Conservation (phyloP, 495 filamentous ascomycete species). For the Penicillium subrubescens region DNA sequence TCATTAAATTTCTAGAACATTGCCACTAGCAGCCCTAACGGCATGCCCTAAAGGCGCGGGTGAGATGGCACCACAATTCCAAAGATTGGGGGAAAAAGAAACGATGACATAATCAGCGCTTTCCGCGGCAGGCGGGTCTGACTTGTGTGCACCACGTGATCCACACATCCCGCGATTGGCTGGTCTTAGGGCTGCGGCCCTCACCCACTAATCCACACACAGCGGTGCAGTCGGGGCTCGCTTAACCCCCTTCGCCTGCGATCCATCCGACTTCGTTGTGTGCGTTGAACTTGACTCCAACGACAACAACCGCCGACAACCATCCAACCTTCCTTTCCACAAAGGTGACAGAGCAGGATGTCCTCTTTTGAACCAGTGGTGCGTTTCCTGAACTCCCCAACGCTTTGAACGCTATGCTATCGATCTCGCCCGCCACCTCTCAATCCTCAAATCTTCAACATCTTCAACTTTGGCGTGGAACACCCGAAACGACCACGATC, state of each 20-base stretch:
- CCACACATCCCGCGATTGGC: slow-evolving; percentile 18
- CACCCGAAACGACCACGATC: slow-evolving; percentile 8
- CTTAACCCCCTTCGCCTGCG: slow-evolving; percentile 42
- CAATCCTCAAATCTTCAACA: slow-evolving; percentile 16
- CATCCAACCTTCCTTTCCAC: slow-evolving; percentile 45
- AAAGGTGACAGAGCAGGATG: slow-evolving; percentile 74
- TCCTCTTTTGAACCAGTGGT: slow-evolving; percentile 97
- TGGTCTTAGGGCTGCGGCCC: slow-evolving; percentile 47
- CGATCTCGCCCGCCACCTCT: slow-evolving; percentile 3
- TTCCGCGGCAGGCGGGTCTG: not conserved
- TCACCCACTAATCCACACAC: slow-evolving; percentile 41
- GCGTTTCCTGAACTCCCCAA: slow-evolving; percentile 50
- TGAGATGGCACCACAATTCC: slow-evolving; percentile 16
- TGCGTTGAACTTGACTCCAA: slow-evolving; percentile 48
- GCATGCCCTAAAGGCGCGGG: slow-evolving; percentile 19
- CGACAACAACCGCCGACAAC: slow-evolving; percentile 57
- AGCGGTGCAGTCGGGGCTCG: slow-evolving; percentile 35
- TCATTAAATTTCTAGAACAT: slow-evolving; percentile 23
- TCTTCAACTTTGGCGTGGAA: slow-evolving; percentile 8
- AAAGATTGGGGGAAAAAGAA: slow-evolving; percentile 6
- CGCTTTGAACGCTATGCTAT: not conserved
- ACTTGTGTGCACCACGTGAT: slow-evolving; percentile 28
- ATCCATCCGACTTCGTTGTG: slow-evolving; percentile 52
- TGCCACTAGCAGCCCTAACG: slow-evolving; percentile 26
- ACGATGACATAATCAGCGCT: slow-evolving; percentile 12